Percentiles rank a stretch among this genome's conserved stretches.
phyloP scores from a whole-genome alignment of 139 green algal species.

The Deuterostichococcus epilithicus region DNA sequence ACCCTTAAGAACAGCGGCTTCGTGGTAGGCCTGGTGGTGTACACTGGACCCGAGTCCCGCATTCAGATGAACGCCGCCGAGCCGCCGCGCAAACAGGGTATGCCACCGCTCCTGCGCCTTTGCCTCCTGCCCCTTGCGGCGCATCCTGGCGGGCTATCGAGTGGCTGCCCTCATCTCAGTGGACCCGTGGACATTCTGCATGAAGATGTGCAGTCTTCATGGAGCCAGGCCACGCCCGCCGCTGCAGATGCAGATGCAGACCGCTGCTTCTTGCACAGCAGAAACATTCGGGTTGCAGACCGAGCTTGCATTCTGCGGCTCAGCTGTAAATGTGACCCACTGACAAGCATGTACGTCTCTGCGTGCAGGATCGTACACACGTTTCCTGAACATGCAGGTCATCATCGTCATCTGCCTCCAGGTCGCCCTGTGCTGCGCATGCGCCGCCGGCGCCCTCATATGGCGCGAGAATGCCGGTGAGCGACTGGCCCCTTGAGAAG shows the following conservation, averaged over 20 bases:
- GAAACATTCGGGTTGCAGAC: neutral
- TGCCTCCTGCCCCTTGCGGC: conserved; percentile 11
- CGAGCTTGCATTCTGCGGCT: neutral
- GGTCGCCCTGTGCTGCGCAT: conserved; percentile 41
- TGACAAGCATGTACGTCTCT: too few species aligned
- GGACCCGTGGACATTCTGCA: neutral
- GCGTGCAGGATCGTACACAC: conserved; percentile 47
- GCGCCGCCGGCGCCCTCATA: conserved; percentile 32
- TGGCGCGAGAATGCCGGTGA: conserved; percentile 37
- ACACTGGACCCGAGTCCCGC: conserved; percentile 85
- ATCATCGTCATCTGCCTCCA: conserved; percentile 53
- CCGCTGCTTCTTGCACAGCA: neutral
- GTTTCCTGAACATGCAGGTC: conserved; percentile 67
- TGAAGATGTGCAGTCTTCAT: neutral
- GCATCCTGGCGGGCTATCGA: neutral
- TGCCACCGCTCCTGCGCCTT: neutral
- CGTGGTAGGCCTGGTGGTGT: conserved; percentile 82
- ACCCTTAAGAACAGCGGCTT: conserved; percentile 77
- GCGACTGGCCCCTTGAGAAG: too few species aligned
- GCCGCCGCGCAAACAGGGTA: conserved; percentile 64
- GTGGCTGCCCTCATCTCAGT: neutral
- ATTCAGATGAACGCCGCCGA: conserved; percentile 81
- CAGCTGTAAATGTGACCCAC: neutral
- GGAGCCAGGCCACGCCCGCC: too few species aligned
- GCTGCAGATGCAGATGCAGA: too few species aligned